Evolutionary conservation across 805 yeast genomes (phyloP).

Genomic region (Starmerella vitae): DNA sequence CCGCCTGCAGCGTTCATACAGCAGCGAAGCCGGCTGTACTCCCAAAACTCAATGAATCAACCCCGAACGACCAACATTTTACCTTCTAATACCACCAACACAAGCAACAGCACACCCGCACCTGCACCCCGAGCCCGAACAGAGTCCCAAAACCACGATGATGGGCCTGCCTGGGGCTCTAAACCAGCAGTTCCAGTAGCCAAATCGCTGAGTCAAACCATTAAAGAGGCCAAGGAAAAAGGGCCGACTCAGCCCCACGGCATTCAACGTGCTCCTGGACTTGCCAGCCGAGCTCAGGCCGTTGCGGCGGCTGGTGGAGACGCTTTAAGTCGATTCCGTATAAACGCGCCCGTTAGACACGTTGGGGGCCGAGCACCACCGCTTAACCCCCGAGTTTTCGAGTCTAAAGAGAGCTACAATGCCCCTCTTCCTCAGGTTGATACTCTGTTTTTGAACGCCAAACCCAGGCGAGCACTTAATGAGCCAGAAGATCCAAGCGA

Average conservation of each 20-base stretch:
- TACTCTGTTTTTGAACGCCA: conserved; percentile 1
- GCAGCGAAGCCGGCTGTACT: not conserved
- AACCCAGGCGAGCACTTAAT: not conserved
- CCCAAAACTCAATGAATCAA: not conserved
- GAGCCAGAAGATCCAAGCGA: not conserved
- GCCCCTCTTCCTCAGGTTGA: conserved; percentile 1
- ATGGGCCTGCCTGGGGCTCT: conserved; percentile 9
- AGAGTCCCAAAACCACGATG: too few relatives aligned
- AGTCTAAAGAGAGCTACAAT: conserved; percentile 1
- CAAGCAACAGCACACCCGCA: too few relatives aligned
- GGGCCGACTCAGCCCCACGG: conserved; percentile 4
- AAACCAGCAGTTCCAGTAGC: conserved; percentile 2
- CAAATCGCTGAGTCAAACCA: conserved; percentile 10
- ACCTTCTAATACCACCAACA: not conserved
- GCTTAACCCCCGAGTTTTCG: conserved; percentile 7
- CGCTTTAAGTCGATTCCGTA: conserved; percentile 18
- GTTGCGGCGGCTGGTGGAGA: conserved; percentile 8
- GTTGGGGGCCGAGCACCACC: conserved; percentile 12
- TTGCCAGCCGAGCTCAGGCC: not conserved
- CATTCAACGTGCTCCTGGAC: not conserved
- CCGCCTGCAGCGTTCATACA: conserved; percentile 8
- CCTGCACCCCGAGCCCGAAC: too few relatives aligned
- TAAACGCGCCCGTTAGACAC: conserved; percentile 2
- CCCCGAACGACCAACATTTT: not conserved
- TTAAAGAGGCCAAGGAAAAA: conserved; percentile 12